Evolutionary conservation across 2,329 filamentous ascomycete genomes (phyloP).

Genomic region (Alternaria brassicicola): DNA sequence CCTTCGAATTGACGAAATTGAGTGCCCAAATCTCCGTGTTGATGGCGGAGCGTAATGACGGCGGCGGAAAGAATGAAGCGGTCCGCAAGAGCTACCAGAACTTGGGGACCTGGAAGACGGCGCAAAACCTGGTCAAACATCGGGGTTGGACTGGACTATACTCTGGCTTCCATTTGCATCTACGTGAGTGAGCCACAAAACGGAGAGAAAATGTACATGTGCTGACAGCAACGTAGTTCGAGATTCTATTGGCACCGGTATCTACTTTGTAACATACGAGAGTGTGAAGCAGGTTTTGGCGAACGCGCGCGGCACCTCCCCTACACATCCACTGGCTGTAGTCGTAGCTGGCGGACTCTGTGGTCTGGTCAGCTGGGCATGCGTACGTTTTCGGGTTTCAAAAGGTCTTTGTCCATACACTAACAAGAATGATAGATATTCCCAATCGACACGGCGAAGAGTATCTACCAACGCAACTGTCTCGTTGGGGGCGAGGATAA

Average conservation of each 20-base stretch:
- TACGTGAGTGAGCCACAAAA: slow-evolving; percentile 61
- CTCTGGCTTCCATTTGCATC: slow-evolving; percentile 78
- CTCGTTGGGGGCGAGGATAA: slow-evolving; percentile 70
- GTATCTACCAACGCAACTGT: slow-evolving; percentile 82
- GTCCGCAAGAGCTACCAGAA: slow-evolving; percentile 70
- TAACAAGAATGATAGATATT: slow-evolving; percentile 52
- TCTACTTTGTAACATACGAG: slow-evolving; percentile 91
- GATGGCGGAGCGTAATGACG: slow-evolving; percentile 67
- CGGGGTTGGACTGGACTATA: slow-evolving; percentile 76
- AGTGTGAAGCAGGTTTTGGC: slow-evolving; percentile 82
- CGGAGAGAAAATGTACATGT: neutral
- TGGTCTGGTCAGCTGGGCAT: slow-evolving; percentile 84
- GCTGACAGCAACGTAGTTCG: slow-evolving; percentile 63
- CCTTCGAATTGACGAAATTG: slow-evolving; percentile 88
- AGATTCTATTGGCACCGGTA: slow-evolving; percentile 80
- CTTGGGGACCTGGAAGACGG: slow-evolving; percentile 76
- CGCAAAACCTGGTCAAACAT: slow-evolving; percentile 77
- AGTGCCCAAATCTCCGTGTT: slow-evolving; percentile 84
- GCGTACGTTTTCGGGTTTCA: slow-evolving; percentile 57
- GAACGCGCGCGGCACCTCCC: slow-evolving; percentile 72
- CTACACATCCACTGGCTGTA: slow-evolving; percentile 80
- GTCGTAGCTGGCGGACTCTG: slow-evolving; percentile 80
- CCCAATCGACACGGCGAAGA: slow-evolving; percentile 80
- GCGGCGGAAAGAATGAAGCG: slow-evolving; percentile 44
- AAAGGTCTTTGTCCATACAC: neutral